Base-by-base conservation (phyloP, 2,329 filamentous ascomycete genomes). In the Bipolaris oryzae region DNA sequence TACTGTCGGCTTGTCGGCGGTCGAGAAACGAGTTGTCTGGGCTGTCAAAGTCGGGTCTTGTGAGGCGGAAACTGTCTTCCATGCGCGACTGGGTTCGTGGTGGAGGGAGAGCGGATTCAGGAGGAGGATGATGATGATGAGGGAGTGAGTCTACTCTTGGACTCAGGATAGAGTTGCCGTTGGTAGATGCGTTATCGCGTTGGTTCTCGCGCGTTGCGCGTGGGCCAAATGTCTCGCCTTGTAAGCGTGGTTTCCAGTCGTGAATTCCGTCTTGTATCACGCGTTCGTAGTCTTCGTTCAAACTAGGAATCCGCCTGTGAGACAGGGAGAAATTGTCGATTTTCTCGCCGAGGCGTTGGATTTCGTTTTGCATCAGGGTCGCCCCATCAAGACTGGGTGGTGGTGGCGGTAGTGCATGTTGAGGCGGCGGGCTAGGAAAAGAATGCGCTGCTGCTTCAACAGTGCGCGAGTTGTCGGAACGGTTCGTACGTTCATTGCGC, bases 341-440 rank as follows among this genome's bases (percentile, higher is more conserved):
- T 35, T 76, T 76, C 60, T 74, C 71, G 37, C 66, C 53, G 45
- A 75, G 64, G 21, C 68, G 66, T 7, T 55, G 60, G 15, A 74
- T 70, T 37, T 76, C 72, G 42, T 69, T 63, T 25, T 63, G 58
- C 34, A 67, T 50, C 10, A 69, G 50, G 1, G 70, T 72, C 28
- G 61, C 50, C 45, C 67, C 66, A 18, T 69, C 66, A 13, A 71
- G 58, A 15, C 52, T 51, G 3, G 56, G 58, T 37, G 53, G 44
- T 9, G 48, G 51, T 34, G 63, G 53, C 7, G 57, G 45, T 3
- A 61, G 43, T 7, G 55, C 50, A n/a, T 57, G 56, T 18, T 63
- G 52, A 10, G 59, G 58, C 23, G 56, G 54, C 15, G 53, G 53
- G 21, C 44, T 58, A 2, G 53, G 50, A 9, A 58, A 50, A 9